phyloP scores from a whole-genome alignment of 2,329 filamentous ascomycete species.

The Fusarium proliferatum region DNA sequence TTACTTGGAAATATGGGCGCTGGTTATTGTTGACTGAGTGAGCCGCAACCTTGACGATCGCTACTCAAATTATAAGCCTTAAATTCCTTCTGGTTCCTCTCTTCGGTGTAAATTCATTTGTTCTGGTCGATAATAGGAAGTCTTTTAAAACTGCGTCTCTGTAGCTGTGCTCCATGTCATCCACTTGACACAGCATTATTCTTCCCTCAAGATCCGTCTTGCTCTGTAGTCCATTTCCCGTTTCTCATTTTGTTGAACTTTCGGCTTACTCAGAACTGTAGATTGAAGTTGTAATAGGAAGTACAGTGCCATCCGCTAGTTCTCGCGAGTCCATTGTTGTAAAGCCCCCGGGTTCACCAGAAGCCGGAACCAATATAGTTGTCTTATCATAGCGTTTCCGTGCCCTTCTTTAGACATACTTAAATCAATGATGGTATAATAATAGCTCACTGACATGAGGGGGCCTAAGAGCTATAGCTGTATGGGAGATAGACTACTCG shows the following conservation, averaged over 20 bases:
- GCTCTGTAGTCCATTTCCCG: background rate
- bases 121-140: rapidly evolving
- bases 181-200: background rate
- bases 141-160: rapidly evolving
- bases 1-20: background rate
- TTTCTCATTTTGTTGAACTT: background rate
- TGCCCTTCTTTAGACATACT: rapidly evolving
- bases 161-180: background rate
- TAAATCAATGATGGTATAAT: rapidly evolving
- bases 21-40: background rate
- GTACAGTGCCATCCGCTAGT: too few relatives aligned
- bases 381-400: background rate
- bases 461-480: rapidly evolving
- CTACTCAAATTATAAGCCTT: background rate
- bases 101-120: background rate
- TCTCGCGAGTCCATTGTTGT: background rate
- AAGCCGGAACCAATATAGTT: background rate
- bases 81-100: too few relatives aligned
- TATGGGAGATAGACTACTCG: background rate
- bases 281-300: background rate
- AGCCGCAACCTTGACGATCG: background rate
- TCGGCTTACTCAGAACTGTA: rapidly evolving
- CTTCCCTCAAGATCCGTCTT: background rate
- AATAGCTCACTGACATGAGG: background rate
- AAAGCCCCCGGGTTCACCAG: rapidly evolving